Base-by-base conservation (phyloP, 2,329 filamentous ascomycete genomes). In the Hansfordia pulvinata region DNA sequence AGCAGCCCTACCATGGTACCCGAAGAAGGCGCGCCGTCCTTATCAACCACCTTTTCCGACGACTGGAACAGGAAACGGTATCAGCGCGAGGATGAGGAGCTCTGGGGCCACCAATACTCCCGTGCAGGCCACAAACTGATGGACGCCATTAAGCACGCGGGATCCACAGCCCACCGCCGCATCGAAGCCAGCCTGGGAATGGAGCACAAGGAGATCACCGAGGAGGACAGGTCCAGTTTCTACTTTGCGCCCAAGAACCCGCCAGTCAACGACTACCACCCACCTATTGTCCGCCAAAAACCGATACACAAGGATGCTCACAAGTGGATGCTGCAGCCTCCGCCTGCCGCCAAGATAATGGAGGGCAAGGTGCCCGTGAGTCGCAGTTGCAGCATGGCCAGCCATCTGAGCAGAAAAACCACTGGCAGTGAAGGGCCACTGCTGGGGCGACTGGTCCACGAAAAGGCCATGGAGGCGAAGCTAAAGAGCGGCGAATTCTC, bases 261-360 rank as follows among this genome's bases (percentile, higher is more conserved):
- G 6, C 81, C 81, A 4, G 74, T 92, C 41, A 90, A 92, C 53
- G 82, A 92, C 34, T 69, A 86, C 31, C 82, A 92, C 46, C 82
- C 83, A 5, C 83, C 84, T 3, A 76, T 92, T 27, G 80, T 90
- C 33, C 83, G 71, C 49, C 82, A 74, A 52, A 78, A 70, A 30
- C 79, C 76, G 10, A 65, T 62, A 19, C 74, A 69, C 46, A 72
- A 60, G 43, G 72, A 74, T 29, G 83, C 81, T 32, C 77, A 80
- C 29, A 68, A 66, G 43, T 94, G 86, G 86, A 93, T 94, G 85
- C 60, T 93, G 27, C 83, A 93, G 44, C 86, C 86, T 3, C 84
- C 85, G 2, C 86, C 86, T n/a, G 71, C 77, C 18, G 84, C 86
- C 30, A 85, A 78, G 48, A 64, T 93, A 32, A 94, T 94, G 86